Base-by-base conservation (phyloP, 192 early-diverging fungal genomes). In the Entomortierella beljakovae region DNA sequence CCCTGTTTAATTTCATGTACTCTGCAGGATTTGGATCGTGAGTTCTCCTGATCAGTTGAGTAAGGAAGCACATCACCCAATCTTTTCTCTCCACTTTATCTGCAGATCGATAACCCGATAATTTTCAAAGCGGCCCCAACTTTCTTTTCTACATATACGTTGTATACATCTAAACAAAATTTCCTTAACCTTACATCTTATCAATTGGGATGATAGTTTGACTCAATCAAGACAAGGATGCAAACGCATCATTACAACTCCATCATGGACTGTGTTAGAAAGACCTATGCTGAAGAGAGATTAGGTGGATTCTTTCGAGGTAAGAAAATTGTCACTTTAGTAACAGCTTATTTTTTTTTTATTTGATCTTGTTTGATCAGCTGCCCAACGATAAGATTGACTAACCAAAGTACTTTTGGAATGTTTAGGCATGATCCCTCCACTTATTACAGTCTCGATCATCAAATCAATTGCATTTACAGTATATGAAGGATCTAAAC, bases 151-250 rank as follows among this genome's bases (percentile, higher is more conserved):
- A 16, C 28, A 3, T 25, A 23, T n/a, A 11, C 32, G 1, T 35
- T 56, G 5, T 25, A n/a, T n/a, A n/a, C n/a, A n/a, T n/a, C n/a
- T n/a, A n/a, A n/a, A n/a, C n/a, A n/a, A n/a, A n/a, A n/a, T n/a
- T n/a, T n/a, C n/a, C n/a, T n/a, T n/a, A n/a, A n/a, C n/a, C n/a
- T n/a, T n/a, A n/a, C n/a, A n/a, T n/a, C n/a, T n/a, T n/a, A n/a
- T n/a, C n/a, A n/a, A n/a, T n/a, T 35, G 25, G 38, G 35, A 29
- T 70, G 20, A 15, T 70, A 88, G 81, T 98, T 98, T 83, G 97
- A 99, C 81, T 94, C 95, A 25, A 84, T 99, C 43, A 99, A 99
- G 84, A 99, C 97, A 20, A 84, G 96, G 55, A 96, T 99, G 95
- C 97, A 99, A 81, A 97, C 96, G 7, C 90, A 94, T 70, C 86